Percentiles rank a stretch among this genome's conserved stretches.
These are phyloP conservation scores for Trichoderma asperellum DNA, from an alignment of 2,329 filamentous ascomycete genomes.

Conservation along the genomic window DNA sequence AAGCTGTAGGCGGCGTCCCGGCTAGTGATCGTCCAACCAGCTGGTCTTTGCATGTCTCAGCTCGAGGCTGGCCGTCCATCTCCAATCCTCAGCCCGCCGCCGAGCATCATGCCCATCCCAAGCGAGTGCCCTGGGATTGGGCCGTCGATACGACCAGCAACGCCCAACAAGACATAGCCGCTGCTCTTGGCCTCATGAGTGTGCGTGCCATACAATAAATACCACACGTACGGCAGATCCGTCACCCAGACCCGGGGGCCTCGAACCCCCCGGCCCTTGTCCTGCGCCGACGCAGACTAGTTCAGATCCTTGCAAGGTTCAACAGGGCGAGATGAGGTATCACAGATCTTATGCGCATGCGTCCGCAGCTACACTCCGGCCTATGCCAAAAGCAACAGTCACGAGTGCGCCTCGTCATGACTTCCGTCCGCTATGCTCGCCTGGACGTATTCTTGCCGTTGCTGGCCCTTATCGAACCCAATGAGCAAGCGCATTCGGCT, in stretches of 20 bases:
- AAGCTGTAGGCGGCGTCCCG: conserved; percentile 22
- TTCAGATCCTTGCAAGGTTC: conserved; percentile 33
- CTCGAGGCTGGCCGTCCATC: conserved; percentile 34
- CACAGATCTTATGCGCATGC: conserved; percentile 45
- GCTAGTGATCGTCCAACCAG: conserved; percentile 29
- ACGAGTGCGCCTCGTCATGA: conserved; percentile 26
- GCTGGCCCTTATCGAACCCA: neutral
- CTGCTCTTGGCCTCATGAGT: neutral
- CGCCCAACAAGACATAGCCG: conserved; percentile 2
- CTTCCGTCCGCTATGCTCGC: conserved; percentile 13
- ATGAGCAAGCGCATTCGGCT: conserved; percentile 19
- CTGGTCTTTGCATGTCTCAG: conserved; percentile 31
- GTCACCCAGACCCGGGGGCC: conserved; percentile 26
- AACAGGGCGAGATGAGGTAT: conserved; percentile 46
- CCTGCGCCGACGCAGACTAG: conserved; percentile 26
- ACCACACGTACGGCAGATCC: conserved; percentile 5
- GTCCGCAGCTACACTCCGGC: conserved; percentile 43
- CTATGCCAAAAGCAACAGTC: conserved; percentile 26
- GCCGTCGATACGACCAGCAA: conserved; percentile 17
- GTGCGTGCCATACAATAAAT: neutral
- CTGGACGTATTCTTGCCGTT: conserved; percentile 3
- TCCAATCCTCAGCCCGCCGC: conserved; percentile 17
- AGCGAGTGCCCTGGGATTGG: conserved; percentile 22
- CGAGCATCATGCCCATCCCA: neutral
- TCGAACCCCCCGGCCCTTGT: conserved; percentile 30